These are phyloP conservation scores for Epichloe baconii DNA, from an alignment of 2,329 filamentous ascomycete species.

Conservation along the genomic window DNA sequence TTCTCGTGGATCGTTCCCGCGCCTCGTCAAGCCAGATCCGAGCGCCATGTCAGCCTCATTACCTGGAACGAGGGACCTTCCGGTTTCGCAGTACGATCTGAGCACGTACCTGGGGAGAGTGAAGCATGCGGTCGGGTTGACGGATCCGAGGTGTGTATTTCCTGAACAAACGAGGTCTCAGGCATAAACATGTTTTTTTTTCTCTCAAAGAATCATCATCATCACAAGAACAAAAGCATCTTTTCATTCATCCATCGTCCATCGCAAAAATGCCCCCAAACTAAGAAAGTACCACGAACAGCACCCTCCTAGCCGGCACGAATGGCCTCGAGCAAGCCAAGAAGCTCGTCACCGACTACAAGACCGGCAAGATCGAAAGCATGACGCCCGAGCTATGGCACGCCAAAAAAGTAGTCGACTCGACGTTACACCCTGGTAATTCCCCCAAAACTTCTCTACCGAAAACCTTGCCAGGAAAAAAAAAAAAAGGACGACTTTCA, in stretches of 20 bases:
- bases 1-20: background rate
- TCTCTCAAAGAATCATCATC: background rate
- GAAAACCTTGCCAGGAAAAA: background rate
- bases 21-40: background rate
- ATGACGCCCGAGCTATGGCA: slow-evolving; percentile 91
- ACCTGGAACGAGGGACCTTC: slow-evolving; percentile 64
- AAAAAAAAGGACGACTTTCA: background rate
- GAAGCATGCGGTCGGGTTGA: slow-evolving; percentile 74
- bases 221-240: background rate
- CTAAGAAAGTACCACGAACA: slow-evolving; percentile 22
- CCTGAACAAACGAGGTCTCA: background rate
- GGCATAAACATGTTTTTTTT: background rate
- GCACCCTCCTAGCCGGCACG: slow-evolving; percentile 71
- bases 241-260: background rate
- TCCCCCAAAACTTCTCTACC: background rate
- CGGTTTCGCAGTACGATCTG: slow-evolving; percentile 84
- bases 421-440: slow-evolving; percentile 84
- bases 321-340: slow-evolving; percentile 79
- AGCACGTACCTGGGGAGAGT: slow-evolving; percentile 92
- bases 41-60: slow-evolving; percentile 49
- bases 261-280: background rate
- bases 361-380: slow-evolving; percentile 60
- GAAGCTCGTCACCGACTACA: slow-evolving; percentile 68
- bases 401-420: slow-evolving; percentile 95
- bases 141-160: slow-evolving; percentile 77